Conservation (phyloP, 2,329 filamentous ascomycete species). For the Westerdykella sp. region DNA sequence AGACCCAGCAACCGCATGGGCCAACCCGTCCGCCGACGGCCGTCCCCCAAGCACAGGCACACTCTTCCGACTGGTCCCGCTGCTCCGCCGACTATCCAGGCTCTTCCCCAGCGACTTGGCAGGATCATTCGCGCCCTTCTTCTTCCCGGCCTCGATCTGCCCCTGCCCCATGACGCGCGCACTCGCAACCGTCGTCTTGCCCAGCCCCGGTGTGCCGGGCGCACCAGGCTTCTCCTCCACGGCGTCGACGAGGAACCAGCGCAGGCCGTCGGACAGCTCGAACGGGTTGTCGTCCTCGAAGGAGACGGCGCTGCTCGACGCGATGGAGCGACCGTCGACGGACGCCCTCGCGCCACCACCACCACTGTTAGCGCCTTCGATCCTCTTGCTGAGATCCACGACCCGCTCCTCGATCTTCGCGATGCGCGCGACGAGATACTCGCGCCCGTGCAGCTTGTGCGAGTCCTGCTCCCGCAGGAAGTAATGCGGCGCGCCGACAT, state of each 20-base stretch:
- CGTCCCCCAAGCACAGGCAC: conserved; percentile 37
- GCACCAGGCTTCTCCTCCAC: conserved; percentile 83
- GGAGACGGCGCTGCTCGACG: conserved; percentile 49
- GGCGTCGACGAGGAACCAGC: conserved; percentile 95
- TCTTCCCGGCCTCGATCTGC: conserved; percentile 46
- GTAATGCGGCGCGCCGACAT: conserved; percentile 93
- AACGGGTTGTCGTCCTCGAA: conserved; percentile 93
- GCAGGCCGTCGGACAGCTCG: conserved; percentile 85
- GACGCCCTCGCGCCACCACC: conserved; percentile 35
- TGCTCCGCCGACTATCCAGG: conserved; percentile 84
- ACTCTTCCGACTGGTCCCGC: conserved; percentile 75
- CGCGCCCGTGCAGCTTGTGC: conserved; percentile 75
- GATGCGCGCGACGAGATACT: conserved; percentile 96
- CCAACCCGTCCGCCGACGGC: conserved; percentile 23
- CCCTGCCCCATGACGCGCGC: conserved; percentile 83
- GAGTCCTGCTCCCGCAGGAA: conserved; percentile 89
- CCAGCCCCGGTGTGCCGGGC: conserved; percentile 84
- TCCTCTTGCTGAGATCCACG: conserved; percentile 79
- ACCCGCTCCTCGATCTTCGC: conserved; percentile 85
- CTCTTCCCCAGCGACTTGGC: conserved; percentile 64
- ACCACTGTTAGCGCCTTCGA: conserved; percentile 41
- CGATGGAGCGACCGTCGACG: conserved; percentile 41
- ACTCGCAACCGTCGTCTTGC: conserved; percentile 84
- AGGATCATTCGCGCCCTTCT: conserved; percentile 41
- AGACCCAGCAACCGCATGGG: conserved; percentile 12